Evolutionary conservation across 1,139 yeast species (phyloP).

Genomic region (Petasospora rhodanensis): DNA sequence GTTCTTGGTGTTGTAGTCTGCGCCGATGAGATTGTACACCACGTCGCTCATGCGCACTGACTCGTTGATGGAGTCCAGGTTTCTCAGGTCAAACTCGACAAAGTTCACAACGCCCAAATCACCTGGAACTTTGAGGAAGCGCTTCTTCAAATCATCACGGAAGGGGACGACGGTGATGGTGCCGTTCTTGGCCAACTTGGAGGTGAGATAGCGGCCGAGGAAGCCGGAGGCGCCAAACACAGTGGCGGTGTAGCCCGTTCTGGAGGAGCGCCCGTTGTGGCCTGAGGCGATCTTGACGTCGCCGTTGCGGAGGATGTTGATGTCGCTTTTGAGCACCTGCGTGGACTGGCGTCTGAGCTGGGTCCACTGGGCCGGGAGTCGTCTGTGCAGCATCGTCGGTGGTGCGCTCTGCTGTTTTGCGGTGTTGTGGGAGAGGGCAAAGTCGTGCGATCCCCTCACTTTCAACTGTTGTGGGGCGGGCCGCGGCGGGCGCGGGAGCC

Average conservation of each 20-base stretch:
- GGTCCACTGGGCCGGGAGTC: constrained; percentile 1
- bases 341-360: constrained; percentile 20
- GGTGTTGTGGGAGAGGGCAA: too few relatives aligned
- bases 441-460: background rate
- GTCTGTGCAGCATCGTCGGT: constrained; percentile 4
- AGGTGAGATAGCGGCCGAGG: constrained; percentile 66
- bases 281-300: constrained; percentile 69
- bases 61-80: constrained; percentile 70
- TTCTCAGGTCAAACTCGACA: constrained; percentile 80
- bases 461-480: background rate
- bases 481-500: too few relatives aligned
- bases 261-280: constrained; percentile 78
- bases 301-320: constrained; percentile 73
- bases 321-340: constrained; percentile 43
- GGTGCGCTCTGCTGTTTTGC: constrained; percentile 1
- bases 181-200: constrained; percentile 79
- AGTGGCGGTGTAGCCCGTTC: constrained; percentile 90
- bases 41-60: constrained; percentile 79
- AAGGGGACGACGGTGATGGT: constrained; percentile 72
- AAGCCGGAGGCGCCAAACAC: constrained; percentile 84
- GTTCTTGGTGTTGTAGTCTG: constrained; percentile 74
- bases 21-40: constrained; percentile 77
- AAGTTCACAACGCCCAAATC: constrained; percentile 86
- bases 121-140: constrained; percentile 79
- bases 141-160: constrained; percentile 74